Base-by-base conservation (phyloP, 1,284 basidiomycete species). In the Ustilago hordei region DNA sequence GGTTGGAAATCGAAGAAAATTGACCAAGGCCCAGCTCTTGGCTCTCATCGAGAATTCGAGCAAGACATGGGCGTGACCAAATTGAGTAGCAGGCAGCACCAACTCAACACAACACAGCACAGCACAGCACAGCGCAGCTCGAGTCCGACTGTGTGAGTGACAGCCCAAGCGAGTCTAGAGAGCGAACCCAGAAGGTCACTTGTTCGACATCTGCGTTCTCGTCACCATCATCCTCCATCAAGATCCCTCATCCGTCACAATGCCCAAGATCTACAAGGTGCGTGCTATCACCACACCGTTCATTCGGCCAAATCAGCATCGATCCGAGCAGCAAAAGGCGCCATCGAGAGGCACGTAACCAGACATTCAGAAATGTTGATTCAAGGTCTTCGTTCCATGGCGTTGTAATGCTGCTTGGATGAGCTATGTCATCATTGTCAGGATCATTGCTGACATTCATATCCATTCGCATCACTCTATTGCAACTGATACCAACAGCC, bases 401-500 rank as follows among this genome's bases (percentile, higher is more conserved):
- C 36, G 64, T 68, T 50, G 28, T 58, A 62, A 69, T 55, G 59
- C 58, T 69, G 34, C 62, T 54, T 53, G 52, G 17, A 50, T 19
- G 50, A 50, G 11, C 43, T 43, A 12, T 11, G n/a, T 43, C 56
- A 19, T 19, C 43, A 19, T 39, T 34, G 8, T 36, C 56, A 32
- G 23, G 23, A 54, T 34, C 57, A 60, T 57, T 9, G 31, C 65
- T 69, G 55, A 62, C 59, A 36, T 35, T 52, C 19, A 13, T 23
- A 31, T 60, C 13, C 17, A 19, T 57, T n/a, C 52, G 15, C n/a
- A 4, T 57, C 32, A n/a, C 17, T 36, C 12, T 38, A 19, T 45
- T 28, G 28, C 43, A 17, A 36, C 63, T 31, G 83, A 76, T 79
- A 95, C 87, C 95, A 94, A 92, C 97, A 98, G 90, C 93, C 95